Conservation (phyloP, 2,329 filamentous ascomycete species). For the Fusarium sp. region DNA sequence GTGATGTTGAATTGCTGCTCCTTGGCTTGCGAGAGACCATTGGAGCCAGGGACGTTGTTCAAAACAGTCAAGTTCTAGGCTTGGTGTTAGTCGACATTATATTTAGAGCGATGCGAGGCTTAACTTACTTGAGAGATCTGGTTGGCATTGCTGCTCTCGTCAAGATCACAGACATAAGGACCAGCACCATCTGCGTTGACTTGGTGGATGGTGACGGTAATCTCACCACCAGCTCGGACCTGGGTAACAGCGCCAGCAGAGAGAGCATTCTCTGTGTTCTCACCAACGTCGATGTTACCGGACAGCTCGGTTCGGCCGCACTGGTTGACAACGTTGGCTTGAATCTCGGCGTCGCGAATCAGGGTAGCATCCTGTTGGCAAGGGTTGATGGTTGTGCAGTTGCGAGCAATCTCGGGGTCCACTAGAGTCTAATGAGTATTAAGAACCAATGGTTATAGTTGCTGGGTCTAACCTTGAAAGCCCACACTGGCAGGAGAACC, state of each 20-base stretch:
- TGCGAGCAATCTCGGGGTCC: slow-evolving; percentile 66
- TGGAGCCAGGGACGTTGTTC: slow-evolving; percentile 70
- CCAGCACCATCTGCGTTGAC: slow-evolving; percentile 76
- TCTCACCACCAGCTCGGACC: slow-evolving; percentile 58
- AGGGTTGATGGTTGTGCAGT: slow-evolving; percentile 72
- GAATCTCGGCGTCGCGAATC: slow-evolving; percentile 69
- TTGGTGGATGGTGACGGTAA: slow-evolving; percentile 73
- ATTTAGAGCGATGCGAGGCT: fast-evolving
- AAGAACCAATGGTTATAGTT: background rate
- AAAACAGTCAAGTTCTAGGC: slow-evolving; percentile 59
- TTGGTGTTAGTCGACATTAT: background rate
- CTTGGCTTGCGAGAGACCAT: slow-evolving; percentile 69
- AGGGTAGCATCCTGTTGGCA: slow-evolving; percentile 75
- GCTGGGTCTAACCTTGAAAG: slow-evolving; percentile 55
- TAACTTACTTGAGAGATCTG: slow-evolving; percentile 27
- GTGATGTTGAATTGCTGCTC: slow-evolving; percentile 68
- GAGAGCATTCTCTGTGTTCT: slow-evolving; percentile 65
- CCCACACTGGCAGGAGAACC: slow-evolving; percentile 61
- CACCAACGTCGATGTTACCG: slow-evolving; percentile 72
- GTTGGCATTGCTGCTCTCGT: slow-evolving; percentile 58
- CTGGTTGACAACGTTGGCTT: slow-evolving; percentile 64
- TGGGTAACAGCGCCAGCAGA: slow-evolving; percentile 60
- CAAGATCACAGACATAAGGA: slow-evolving; percentile 66
- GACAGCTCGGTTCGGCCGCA: slow-evolving; percentile 72
- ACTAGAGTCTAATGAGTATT: slow-evolving; percentile 49